These are phyloP conservation scores for Rhizopus microsporus DNA, from an alignment of 371 early-diverging fungal genomes.

Conservation along the genomic window DNA sequence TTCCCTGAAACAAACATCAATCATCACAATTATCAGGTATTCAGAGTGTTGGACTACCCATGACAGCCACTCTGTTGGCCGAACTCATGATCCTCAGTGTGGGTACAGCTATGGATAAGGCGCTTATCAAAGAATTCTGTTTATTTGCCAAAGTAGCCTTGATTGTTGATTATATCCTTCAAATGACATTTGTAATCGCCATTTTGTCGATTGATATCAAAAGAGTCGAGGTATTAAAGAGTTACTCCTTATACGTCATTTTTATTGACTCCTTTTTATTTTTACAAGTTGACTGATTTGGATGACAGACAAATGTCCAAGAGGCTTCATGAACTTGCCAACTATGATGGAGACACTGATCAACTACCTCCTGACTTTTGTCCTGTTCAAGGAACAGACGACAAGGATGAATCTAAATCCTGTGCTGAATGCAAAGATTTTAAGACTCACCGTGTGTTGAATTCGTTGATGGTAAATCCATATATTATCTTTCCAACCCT, in stretches of 20 bases:
- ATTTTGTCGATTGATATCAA: conserved; percentile 76
- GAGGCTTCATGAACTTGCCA: conserved; percentile 24
- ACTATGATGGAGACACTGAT: conserved; percentile 10
- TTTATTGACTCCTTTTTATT: neutral
- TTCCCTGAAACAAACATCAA: too few species aligned
- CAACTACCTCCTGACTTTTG: conserved; percentile 21
- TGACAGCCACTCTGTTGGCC: conserved; percentile 58
- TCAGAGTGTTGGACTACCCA: conserved; percentile 64
- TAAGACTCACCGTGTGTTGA: conserved; percentile 33
- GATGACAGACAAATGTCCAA: conserved; percentile 34
- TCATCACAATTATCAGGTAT: conserved; percentile 33
- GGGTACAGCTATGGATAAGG: conserved; percentile 58
- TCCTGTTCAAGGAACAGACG: conserved; percentile 23
- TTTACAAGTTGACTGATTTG: conserved; percentile 30
- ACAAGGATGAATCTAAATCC: conserved; percentile 25
- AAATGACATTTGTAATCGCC: conserved; percentile 73
- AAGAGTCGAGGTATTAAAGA: conserved; percentile 58
- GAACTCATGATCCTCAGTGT: conserved; percentile 56
- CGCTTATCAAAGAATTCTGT: conserved; percentile 72
- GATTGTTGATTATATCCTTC: conserved; percentile 69
- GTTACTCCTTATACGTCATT: neutral
- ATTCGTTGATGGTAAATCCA: conserved; percentile 31
- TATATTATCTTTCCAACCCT: conserved; percentile 1
- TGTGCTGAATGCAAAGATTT: conserved; percentile 38
- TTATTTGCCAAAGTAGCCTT: conserved; percentile 66